Evolutionary conservation across 1,284 basidiomycete genomes (phyloP).

Genomic region (Vanrija sp.): DNA sequence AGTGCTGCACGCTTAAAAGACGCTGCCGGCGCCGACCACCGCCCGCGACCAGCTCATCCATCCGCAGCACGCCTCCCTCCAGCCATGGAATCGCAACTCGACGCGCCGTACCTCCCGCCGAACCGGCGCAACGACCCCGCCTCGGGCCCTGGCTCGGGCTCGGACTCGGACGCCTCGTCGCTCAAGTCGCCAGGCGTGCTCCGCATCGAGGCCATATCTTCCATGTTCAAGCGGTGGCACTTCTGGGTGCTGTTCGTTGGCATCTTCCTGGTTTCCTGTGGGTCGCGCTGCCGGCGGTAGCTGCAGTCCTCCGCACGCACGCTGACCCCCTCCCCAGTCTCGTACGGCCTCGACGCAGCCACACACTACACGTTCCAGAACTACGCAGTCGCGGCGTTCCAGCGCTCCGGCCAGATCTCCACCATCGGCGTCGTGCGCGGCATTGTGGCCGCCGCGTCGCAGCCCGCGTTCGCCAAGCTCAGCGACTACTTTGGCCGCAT

Average conservation of each 20-base stretch:
- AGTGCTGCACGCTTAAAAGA: too few species aligned
- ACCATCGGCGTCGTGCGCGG: slow-evolving; percentile 44
- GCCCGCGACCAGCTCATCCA: too few species aligned
- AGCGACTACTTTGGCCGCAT: slow-evolving; percentile 49
- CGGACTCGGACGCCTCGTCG: too few species aligned
- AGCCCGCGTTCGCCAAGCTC: slow-evolving; percentile 43
- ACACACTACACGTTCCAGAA: slow-evolving; percentile 16
- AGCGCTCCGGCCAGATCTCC: slow-evolving; percentile 29
- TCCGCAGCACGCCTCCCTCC: too few species aligned
- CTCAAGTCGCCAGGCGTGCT: not conserved
- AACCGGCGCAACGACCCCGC: too few species aligned
- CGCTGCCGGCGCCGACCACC: too few species aligned
- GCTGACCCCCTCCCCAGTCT: not conserved
- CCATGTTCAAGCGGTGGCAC: slow-evolving; percentile 4
- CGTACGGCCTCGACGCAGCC: not conserved
- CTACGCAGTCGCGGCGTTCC: slow-evolving; percentile 18
- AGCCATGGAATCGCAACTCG: too few species aligned
- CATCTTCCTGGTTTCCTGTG: slow-evolving; percentile 48
- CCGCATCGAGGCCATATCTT: slow-evolving; percentile 9
- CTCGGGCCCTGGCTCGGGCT: too few species aligned
- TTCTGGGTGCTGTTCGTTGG: slow-evolving; percentile 33
- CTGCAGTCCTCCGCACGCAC: too few species aligned
- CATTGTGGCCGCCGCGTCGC: slow-evolving; percentile 35
- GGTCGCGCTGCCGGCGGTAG: not conserved
- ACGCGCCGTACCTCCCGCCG: too few species aligned